Base-by-base conservation (phyloP, 2,329 filamentous ascomycete species). In the Botrytis deweyae region DNA sequence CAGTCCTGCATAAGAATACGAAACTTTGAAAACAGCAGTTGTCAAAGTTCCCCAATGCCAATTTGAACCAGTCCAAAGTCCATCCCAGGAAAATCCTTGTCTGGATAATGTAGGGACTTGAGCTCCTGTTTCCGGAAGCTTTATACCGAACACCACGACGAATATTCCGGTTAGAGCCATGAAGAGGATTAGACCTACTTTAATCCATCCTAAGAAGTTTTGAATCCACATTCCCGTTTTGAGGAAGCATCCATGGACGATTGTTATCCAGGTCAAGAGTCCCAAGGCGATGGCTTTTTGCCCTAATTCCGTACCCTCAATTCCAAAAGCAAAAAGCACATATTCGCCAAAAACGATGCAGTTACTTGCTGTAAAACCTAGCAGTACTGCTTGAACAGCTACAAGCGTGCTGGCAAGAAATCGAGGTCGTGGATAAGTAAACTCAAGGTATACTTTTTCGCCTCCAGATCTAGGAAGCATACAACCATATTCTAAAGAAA, bases 41-140 rank as follows among this genome's bases (percentile, higher is more conserved):
- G 84, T 82, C n/a, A 93, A 83, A 1, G 88, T 84, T 44, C 89
- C 89, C 86, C 89, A 92, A 78, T 88, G 90, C 90, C 91, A 93
- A 72, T 90, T 88, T 1, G 89, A 91, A 49, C 86, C 89, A 61
- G 88, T 84, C 89, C 90, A 92, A 0, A 92, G 77, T 0, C 84
- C 81, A 29, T 88, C 83, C 86, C 88, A 91, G 0, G 69, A 71
- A 25, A 78, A 68, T 29, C 40, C 25, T 10, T 22, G 25, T 44
- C 58, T n/a, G 16, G 49, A 42, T 22, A 55, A 22, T 29, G 36
- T 55, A 14, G 55, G 22, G 12, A 73, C 38, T 16, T 38, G 36
- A 81, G 79, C 38, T 79, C 66, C 52, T 68, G 55, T n/a, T 69
- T 75, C 75, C 74, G 38, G 82, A 82, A 66, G 65, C 33, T 74